Base-by-base conservation (phyloP, 441 rosid genomes). In the Euphorbia schlechtendalii region DNA sequence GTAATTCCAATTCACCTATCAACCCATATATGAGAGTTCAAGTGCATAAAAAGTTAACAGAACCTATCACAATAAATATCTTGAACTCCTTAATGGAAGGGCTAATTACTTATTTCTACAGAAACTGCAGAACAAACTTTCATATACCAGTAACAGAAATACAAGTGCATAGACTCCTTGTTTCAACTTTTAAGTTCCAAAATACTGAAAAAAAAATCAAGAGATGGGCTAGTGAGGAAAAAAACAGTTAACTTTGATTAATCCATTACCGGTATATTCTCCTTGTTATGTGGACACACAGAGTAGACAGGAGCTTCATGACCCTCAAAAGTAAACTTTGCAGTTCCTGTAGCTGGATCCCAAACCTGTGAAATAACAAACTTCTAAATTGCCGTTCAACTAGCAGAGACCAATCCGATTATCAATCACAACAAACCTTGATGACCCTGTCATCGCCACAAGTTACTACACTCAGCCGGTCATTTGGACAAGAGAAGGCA, bases 221-320 rank as follows among this genome's bases (percentile, higher is more conserved):
- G 61, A 52, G 43, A 27, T 54, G 18, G 49, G 25, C 36, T 36
- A n/a, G 41, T 22, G 9, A 49, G 32, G 51, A 54, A 49, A 56
- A 30, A 17, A 30, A 43, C 25, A 63, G 15, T 46, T 69, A 32
- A 49, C 62, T 65, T 27, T 55, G 43, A 59, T 51, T 53, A 30
- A 65, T 51, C 12, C 32, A 62, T 28, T 56, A 93, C 99, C 86
- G 90, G 97, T 77, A 93, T 90, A 76, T 81, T 93, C 70, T 90
- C 97, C 78, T 93, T 90, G 68, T 86, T 81, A 74, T 90, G 96
- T 69, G 99, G 99, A 70, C 97, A 93, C 64, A 93, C 84, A 74
- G 96, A 93, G 78, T 88, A 90, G 49, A 93, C 99, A 74, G 96
- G 89, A 70, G 97, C 96, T 72, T 88, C 97, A 54, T 93, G 99